phyloP scores from a whole-genome alignment of 2,329 filamentous ascomycete species.

The Aspergillus sergii region DNA sequence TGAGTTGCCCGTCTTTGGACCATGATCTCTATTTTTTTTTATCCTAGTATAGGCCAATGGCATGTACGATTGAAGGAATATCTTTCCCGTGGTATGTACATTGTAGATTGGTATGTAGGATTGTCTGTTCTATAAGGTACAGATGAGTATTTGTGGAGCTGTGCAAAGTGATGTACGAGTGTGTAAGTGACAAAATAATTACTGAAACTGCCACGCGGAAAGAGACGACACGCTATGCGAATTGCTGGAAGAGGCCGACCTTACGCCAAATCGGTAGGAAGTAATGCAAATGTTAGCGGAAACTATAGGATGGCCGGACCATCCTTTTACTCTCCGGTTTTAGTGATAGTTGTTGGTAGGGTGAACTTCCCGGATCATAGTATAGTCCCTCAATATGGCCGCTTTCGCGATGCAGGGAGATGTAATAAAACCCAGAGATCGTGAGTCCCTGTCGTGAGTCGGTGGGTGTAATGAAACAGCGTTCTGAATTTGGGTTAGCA shows the following conservation, averaged over 20 bases:
- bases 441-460: conserved; percentile 51
- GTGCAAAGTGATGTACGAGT: conserved; percentile 9
- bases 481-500: conserved; percentile 37
- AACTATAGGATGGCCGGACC: conserved; percentile 46
- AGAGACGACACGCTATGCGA: conserved; percentile 21
- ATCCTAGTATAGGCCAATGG: conserved; percentile 2
- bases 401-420: conserved; percentile 48
- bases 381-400: conserved; percentile 53
- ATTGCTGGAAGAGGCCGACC: not conserved
- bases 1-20: not conserved
- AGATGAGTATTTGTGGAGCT: not conserved
- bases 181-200: conserved; percentile 13
- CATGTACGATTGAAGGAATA: not conserved
- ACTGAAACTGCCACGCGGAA: not conserved
- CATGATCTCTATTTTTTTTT: not conserved
- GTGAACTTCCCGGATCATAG: conserved; percentile 53
- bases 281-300: conserved; percentile 32
- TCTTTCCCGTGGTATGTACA: not conserved
- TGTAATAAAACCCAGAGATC: conserved; percentile 55
- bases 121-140: not conserved
- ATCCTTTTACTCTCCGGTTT: conserved; percentile 44
- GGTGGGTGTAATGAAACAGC: conserved; percentile 52
- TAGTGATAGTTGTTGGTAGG: conserved; percentile 51
- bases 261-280: not conserved
- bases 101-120: not conserved